A percentile compares a stretch with the other conserved stretches of the same genome.
Conservation (phyloP, 805 yeast genomes). For the Candida ficus region DNA sequence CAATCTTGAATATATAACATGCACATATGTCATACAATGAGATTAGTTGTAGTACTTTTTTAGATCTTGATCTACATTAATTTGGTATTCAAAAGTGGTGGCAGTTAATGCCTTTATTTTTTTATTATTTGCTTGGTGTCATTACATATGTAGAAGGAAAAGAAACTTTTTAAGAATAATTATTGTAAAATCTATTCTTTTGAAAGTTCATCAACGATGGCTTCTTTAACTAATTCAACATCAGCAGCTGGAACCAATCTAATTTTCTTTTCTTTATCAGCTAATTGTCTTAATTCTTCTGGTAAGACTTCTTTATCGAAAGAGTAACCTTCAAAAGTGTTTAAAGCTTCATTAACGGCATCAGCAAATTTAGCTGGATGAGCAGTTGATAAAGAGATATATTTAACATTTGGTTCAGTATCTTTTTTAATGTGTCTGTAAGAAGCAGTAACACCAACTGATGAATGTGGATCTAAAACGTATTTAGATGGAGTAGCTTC, state of each 20-base stretch:
- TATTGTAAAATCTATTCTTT: conserved; percentile 30
- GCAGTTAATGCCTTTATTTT: too few species aligned
- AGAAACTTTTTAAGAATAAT: not conserved
- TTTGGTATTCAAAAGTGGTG: too few species aligned
- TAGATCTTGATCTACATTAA: too few species aligned
- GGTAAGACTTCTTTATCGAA: conserved; percentile 90
- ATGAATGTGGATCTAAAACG: conserved; percentile 93
- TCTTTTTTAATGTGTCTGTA: conserved; percentile 49
- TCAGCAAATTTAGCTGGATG: conserved; percentile 99
- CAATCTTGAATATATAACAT: too few species aligned
- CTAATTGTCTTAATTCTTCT: conserved; percentile 70
- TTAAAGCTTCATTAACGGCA: conserved; percentile 82
- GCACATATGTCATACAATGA: too few species aligned
- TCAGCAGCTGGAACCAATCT: conserved; percentile 67
- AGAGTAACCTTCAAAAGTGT: conserved; percentile 62
- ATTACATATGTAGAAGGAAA: too few species aligned
- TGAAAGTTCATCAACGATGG: conserved; percentile 66
- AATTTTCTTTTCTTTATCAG: conserved; percentile 69
- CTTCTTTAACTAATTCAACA: conserved; percentile 65
- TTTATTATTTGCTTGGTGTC: too few species aligned
- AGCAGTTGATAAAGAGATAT: conserved; percentile 87
- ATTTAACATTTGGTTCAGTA: conserved; percentile 35
- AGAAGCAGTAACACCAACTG: conserved; percentile 87
- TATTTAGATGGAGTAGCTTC: conserved; percentile 54
- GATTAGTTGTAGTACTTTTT: too few species aligned